phyloP scores from a whole-genome alignment of 208 protist species.

The Acanthamoeba healyi region DNA sequence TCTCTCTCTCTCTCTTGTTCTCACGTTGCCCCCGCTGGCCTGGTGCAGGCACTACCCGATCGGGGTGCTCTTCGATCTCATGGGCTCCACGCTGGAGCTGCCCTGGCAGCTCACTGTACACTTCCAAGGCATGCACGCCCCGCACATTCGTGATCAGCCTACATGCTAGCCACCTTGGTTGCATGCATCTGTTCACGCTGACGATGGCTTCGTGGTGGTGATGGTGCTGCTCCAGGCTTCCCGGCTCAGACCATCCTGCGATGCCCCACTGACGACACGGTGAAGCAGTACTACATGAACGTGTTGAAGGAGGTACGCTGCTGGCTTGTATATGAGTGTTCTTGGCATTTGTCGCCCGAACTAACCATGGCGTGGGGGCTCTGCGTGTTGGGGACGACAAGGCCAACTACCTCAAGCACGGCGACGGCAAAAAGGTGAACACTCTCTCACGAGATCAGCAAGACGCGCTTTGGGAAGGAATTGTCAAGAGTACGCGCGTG shows the following conservation, averaged over 20 bases:
- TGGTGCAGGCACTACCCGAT: constrained; percentile 43
- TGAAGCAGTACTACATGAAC: constrained; percentile 74
- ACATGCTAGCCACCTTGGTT: too few species aligned
- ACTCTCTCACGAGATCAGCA: constrained; percentile 43
- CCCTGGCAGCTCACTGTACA: constrained; percentile 57
- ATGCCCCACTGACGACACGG: constrained; percentile 49
- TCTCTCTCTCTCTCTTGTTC: background rate
- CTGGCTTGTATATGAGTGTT: too few species aligned
- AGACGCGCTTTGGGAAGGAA: constrained; percentile 38
- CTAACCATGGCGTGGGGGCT: background rate
- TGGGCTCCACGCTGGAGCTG: constrained; percentile 22
- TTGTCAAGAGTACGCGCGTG: constrained; percentile 8
- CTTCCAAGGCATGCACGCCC: background rate
- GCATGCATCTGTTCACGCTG: background rate
- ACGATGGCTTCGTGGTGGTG: background rate
- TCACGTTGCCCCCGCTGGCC: too few species aligned
- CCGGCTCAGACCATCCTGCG: constrained; percentile 14
- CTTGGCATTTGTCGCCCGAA: too few species aligned
- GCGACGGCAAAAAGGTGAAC: constrained; percentile 64
- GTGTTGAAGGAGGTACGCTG: constrained; percentile 43
- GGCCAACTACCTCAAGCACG: constrained; percentile 73
- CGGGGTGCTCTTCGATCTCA: constrained; percentile 61
- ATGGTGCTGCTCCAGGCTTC: background rate
- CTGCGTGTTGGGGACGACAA: background rate
- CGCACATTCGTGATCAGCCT: too few species aligned